phyloP scores from a whole-genome alignment of 805 yeast species.

The Torulaspora delbrueckii region DNA sequence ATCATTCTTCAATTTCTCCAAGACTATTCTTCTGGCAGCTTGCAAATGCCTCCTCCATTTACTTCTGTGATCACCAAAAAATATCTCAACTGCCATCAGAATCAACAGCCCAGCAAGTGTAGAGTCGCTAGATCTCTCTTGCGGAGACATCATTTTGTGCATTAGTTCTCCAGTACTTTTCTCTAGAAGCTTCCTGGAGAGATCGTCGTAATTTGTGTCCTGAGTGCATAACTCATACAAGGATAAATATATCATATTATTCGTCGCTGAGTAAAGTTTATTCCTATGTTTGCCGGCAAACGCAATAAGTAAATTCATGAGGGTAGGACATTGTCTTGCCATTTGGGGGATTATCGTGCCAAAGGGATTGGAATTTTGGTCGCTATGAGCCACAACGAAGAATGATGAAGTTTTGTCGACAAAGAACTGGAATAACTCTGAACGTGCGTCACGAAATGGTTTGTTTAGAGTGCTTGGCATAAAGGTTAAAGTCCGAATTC shows the following conservation, averaged over 20 bases:
- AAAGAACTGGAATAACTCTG: conserved; percentile 39
- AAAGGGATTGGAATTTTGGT: conserved; percentile 62
- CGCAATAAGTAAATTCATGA: conserved; percentile 53
- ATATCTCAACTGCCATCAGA: conserved; percentile 52
- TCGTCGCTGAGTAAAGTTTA: conserved; percentile 15
- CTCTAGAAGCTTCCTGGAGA: conserved; percentile 8
- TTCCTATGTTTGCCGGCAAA: conserved; percentile 43
- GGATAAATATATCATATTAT: neutral
- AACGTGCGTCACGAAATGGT: neutral
- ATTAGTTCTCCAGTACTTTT: conserved; percentile 10
- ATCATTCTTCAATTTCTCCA: conserved; percentile 11
- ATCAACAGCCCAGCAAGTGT: conserved; percentile 60
- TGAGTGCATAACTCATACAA: neutral
- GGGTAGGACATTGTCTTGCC: conserved; percentile 53
- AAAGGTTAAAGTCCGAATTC: neutral
- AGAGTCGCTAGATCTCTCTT: conserved; percentile 55
- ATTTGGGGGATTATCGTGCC: conserved; percentile 58
- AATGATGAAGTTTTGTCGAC: conserved; percentile 53
- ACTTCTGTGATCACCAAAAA: conserved; percentile 40
- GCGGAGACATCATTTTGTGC: conserved; percentile 4
- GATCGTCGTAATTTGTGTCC: conserved; percentile 1
- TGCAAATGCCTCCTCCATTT: conserved; percentile 60
- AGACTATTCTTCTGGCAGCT: conserved; percentile 63
- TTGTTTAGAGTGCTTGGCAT: neutral
- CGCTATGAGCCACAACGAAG: conserved; percentile 55